These are phyloP conservation scores for Sarcomyxa edulis DNA, from an alignment of 768 basidiomycete species.

Conservation along the genomic window DNA sequence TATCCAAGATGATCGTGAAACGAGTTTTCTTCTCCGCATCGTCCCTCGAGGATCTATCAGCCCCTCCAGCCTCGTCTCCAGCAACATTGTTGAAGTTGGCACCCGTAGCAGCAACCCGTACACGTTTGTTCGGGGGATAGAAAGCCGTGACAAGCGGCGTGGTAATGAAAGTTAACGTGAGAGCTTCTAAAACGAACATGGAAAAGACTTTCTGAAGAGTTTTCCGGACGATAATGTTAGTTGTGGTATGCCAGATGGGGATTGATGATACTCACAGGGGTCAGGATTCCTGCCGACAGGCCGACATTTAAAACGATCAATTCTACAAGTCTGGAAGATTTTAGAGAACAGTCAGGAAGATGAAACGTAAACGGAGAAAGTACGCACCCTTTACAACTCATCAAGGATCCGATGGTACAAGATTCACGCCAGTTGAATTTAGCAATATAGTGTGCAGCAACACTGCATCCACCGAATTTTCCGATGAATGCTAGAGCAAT, in stretches of 20 bases:
- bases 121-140: conserved; percentile 61
- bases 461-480: conserved; percentile 83
- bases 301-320: conserved; percentile 96
- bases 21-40: conserved; percentile 39
- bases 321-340: conserved; percentile 64
- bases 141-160: conserved; percentile 66
- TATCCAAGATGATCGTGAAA: conserved; percentile 86
- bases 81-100: conserved; percentile 41
- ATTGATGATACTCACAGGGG: conserved; percentile 30
- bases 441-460: conserved; percentile 60
- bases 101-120: conserved; percentile 41
- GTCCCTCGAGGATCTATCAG: conserved; percentile 5
- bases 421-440: conserved; percentile 81
- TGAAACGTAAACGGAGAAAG: neutral
- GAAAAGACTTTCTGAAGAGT: conserved; percentile 64
- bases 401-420: conserved; percentile 80
- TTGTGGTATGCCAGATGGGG: neutral
- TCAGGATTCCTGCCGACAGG: conserved; percentile 72
- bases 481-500: conserved; percentile 73
- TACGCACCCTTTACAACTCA: conserved; percentile 90
- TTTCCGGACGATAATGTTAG: neutral
- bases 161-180: conserved; percentile 81
- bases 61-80: conserved; percentile 26
- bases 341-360: neutral
- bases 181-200: conserved; percentile 89